Conservation (phyloP, 2,329 filamentous ascomycete genomes). For the Pestalotiopsis fici region DNA sequence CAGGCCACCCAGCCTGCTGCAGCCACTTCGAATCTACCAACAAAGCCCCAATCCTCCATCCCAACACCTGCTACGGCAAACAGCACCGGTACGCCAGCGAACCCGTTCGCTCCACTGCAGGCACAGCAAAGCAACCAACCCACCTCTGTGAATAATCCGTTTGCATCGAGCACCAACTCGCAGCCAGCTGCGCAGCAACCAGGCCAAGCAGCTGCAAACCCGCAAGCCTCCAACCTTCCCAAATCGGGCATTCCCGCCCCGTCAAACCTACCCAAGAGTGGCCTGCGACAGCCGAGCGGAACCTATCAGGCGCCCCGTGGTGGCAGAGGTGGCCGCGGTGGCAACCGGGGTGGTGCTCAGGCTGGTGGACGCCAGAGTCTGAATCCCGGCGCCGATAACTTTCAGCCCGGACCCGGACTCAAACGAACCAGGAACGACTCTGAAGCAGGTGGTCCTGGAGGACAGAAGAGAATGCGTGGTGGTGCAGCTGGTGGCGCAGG, state of each 20-base stretch:
- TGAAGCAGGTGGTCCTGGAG: slow-evolving; percentile 35
- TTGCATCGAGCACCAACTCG: background rate
- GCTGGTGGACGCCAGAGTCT: slow-evolving; percentile 37
- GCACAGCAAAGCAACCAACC: slow-evolving; percentile 6
- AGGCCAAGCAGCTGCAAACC: slow-evolving; percentile 13
- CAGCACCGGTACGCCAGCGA: slow-evolving; percentile 7
- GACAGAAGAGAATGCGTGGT: slow-evolving; percentile 37
- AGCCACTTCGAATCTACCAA: slow-evolving; percentile 15
- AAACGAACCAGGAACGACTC: slow-evolving; percentile 56
- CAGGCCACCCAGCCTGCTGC: slow-evolving; percentile 15
- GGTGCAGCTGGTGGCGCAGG: slow-evolving; percentile 19
- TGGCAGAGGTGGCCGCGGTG: slow-evolving; percentile 30
- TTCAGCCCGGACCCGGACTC: slow-evolving; percentile 55
- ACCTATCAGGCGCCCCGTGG: slow-evolving; percentile 32
- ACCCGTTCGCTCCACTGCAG: slow-evolving; percentile 18
- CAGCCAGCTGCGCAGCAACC: slow-evolving; percentile 16
- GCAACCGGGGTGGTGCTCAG: slow-evolving; percentile 39
- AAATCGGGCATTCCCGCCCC: slow-evolving; percentile 25
- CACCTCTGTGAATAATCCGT: slow-evolving; percentile 8
- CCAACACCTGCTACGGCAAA: background rate
- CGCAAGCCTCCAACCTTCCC: slow-evolving; percentile 32
- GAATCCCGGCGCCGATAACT: slow-evolving; percentile 52
- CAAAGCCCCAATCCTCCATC: slow-evolving; percentile 15
- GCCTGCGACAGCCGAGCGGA: slow-evolving; percentile 20
- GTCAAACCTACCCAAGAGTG: slow-evolving; percentile 21